Base-by-base conservation (phyloP, 129 eudicot genomes). In the Sambucus nigra region DNA sequence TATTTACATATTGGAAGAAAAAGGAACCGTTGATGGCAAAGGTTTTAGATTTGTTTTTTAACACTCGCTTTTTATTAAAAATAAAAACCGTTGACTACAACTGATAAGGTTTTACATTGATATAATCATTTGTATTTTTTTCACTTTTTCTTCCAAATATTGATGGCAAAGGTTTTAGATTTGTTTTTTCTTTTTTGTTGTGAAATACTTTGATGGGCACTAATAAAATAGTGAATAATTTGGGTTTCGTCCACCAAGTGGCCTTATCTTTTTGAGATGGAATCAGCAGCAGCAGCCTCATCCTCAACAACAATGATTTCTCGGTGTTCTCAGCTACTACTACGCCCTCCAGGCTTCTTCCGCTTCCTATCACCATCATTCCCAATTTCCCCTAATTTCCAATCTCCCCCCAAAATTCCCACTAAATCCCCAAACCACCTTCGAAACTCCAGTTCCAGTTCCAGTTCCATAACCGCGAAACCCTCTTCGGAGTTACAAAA, bases 401-500 rank as follows among this genome's bases (percentile, higher is more conserved):
- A n/a, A 55, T 24, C 58, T 52, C 40, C 17, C 76, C 76, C 69
- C 59, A 47, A 40, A 26, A 17, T 47, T 28, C 42, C 56, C 16
- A 3, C 47, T 16, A 32, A 47, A 14, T 47, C 54, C 46, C 64
- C 10, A 5, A 26, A 2, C 18, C 57, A 11, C 55, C 76, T 79
- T 69, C 76, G 76, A 11, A 69, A 52, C 24, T 74, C 74, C 51
- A 59, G 64, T 15, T 69, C 88, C 50, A 69, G 49, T 20, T 74
- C 74, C 51, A 59, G 64, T 15, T 69, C 88, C 50, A 71, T 81
- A 38, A 67, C 84, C n/a, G 94, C 98, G 27, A 91, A 85, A 53
- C 83, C 97, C 5, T 89, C 95, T 11, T 84, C 88, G 14, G 83
- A 81, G 55, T 76, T 91, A 45, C 74, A 71, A 5, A 79, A 71